phyloP scores from a whole-genome alignment of 1,284 basidiomycete genomes.

The Ganoderma meredithae region DNA sequence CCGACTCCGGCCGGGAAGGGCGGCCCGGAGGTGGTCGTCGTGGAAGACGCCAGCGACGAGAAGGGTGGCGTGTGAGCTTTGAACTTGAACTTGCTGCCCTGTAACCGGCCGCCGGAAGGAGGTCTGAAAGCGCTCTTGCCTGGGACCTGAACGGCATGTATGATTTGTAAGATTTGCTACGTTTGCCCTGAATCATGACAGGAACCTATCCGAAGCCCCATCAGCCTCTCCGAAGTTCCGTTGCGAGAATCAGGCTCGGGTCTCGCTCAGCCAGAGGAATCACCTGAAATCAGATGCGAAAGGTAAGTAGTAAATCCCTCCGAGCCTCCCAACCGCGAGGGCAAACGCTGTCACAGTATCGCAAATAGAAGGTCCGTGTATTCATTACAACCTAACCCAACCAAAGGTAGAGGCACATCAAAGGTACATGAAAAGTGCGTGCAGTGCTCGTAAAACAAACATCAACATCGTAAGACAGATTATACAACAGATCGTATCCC shows the following conservation, averaged over 20 bases:
- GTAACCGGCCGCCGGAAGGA: background rate
- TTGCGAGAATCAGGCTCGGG: too few species aligned
- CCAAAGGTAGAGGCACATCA: too few species aligned
- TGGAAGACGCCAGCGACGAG: slow-evolving; percentile 5
- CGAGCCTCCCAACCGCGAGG: too few species aligned
- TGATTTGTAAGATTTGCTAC: background rate
- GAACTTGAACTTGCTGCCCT: background rate
- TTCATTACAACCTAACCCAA: too few species aligned
- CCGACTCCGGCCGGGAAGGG: background rate
- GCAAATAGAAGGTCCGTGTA: too few species aligned
- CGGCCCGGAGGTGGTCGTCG: slow-evolving; percentile 3
- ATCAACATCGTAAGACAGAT: slow-evolving; percentile 4
- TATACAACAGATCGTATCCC: slow-evolving; percentile 3
- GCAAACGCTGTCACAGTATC: too few species aligned
- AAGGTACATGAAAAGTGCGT: background rate
- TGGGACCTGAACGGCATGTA: background rate
- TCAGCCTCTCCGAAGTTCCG: too few species aligned
- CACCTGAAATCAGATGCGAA: too few species aligned
- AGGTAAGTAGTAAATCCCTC: too few species aligned
- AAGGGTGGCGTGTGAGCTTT: background rate
- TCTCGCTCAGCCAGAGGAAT: too few species aligned
- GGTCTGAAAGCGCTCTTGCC: background rate
- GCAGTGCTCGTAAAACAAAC: background rate
- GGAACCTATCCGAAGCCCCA: background rate
- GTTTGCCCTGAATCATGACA: background rate